A percentile compares a stretch with the other conserved stretches of the same genome.
phyloP scores from a whole-genome alignment of 2,329 filamentous ascomycete genomes.

The Arthrobotrys sinensis region DNA sequence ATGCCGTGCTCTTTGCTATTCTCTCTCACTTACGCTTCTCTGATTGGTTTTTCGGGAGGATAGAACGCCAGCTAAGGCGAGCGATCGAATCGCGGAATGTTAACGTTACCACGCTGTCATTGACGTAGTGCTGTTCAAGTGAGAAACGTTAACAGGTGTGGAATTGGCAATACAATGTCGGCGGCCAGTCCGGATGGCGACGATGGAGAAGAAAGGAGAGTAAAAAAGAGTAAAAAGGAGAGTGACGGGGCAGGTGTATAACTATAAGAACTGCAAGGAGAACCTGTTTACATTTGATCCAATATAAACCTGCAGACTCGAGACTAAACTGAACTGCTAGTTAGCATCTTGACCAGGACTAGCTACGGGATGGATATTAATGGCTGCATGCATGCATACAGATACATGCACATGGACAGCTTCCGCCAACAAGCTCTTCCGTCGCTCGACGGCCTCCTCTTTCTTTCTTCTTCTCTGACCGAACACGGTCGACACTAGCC shows the following conservation, averaged over 20 bases:
- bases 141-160: background rate
- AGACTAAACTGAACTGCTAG: background rate
- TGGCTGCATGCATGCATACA: constrained; percentile 56
- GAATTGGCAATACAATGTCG: constrained; percentile 9
- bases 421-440: constrained; percentile 13
- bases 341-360: too few species aligned
- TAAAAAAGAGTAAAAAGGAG: constrained; percentile 1
- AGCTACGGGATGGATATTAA: constrained; percentile 43
- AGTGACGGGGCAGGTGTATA: constrained; percentile 4
- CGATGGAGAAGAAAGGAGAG: constrained; percentile 16
- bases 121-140: constrained; percentile 8
- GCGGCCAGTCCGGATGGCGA: constrained; percentile 44
- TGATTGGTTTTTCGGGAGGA: constrained; percentile 21
- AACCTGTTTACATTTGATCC: constrained; percentile 49
- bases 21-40: constrained; percentile 26
- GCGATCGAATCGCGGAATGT: constrained; percentile 53
- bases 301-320: constrained; percentile 10
- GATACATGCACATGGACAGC: constrained; percentile 25
- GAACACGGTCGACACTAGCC: constrained; percentile 39
- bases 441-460: constrained; percentile 38
- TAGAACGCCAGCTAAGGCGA: constrained; percentile 57
- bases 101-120: constrained; percentile 21
- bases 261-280: constrained; percentile 14
- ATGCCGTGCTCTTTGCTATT: background rate
- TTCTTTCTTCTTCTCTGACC: background rate